These are phyloP conservation scores for Penstemon davidsonii DNA, from an alignment of 257 asterid genomes.

Conservation along the genomic window DNA sequence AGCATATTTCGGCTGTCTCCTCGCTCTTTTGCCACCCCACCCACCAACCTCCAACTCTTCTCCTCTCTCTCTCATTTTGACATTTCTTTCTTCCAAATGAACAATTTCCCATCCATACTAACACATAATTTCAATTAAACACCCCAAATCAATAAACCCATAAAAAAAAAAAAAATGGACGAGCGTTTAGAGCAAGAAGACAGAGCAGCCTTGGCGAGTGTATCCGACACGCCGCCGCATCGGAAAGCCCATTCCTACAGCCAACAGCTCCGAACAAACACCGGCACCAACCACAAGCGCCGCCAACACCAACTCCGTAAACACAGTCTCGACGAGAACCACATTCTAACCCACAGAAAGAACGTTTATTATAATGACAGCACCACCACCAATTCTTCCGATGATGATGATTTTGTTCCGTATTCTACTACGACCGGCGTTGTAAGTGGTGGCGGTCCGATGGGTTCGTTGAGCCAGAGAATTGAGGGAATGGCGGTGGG, in stretches of 20 bases:
- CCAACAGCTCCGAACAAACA: slow-evolving; percentile 62
- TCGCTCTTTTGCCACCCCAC: slow-evolving; percentile 23
- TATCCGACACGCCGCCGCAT: slow-evolving; percentile 48
- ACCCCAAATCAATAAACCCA: not conserved
- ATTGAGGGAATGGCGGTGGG: slow-evolving; percentile 18
- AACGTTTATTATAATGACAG: slow-evolving; percentile 24
- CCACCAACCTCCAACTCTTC: not conserved
- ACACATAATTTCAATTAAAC: not conserved
- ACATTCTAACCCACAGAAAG: slow-evolving; percentile 27
- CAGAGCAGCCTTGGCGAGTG: slow-evolving; percentile 37
- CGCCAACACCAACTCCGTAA: slow-evolving; percentile 58
- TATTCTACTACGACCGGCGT: slow-evolving; percentile 42
- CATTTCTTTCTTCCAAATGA: not conserved
- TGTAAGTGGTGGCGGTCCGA: slow-evolving; percentile 17
- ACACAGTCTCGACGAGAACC: slow-evolving; percentile 70
- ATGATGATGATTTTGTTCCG: slow-evolving; percentile 58
- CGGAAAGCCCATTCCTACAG: slow-evolving; percentile 51
- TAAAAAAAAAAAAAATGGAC: slow-evolving; percentile 17
- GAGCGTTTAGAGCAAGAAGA: slow-evolving; percentile 40
- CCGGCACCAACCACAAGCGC: slow-evolving; percentile 53
- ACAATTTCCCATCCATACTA: not conserved
- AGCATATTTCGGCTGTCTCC: slow-evolving; percentile 10
- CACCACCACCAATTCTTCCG: slow-evolving; percentile 38
- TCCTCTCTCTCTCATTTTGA: not conserved
- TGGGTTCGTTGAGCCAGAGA: slow-evolving; percentile 33